Conservation (phyloP, 2,329 filamentous ascomycete genomes). For the Fusarium sp. region DNA sequence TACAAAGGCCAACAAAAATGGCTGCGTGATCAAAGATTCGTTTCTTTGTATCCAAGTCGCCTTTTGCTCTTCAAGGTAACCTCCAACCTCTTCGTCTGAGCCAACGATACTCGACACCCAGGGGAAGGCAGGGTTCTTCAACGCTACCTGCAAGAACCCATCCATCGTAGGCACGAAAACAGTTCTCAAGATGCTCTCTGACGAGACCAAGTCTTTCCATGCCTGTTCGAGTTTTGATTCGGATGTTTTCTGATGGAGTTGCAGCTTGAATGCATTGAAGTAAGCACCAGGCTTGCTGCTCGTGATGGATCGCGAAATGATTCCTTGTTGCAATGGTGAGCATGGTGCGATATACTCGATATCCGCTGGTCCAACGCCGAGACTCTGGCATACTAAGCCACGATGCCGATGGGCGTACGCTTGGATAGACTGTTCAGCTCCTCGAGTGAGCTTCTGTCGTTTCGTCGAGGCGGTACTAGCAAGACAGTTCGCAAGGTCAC, state of each 20-base stretch:
- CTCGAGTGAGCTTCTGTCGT: conserved; percentile 50
- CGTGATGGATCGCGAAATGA: conserved; percentile 76
- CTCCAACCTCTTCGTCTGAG: conserved; percentile 47
- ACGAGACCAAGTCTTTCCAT: conserved; percentile 65
- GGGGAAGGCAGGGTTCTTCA: conserved; percentile 55
- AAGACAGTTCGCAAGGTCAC: conserved; percentile 58
- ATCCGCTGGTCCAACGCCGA: conserved; percentile 62
- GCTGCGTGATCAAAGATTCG: conserved; percentile 32
- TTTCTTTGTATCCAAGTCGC: conserved; percentile 67
- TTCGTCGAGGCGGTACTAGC: conserved; percentile 21
- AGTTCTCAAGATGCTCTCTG: conserved; percentile 75
- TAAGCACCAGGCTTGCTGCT: conserved; percentile 70
- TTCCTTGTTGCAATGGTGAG: conserved; percentile 86
- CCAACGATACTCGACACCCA: conserved; percentile 57
- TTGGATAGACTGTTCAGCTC: conserved; percentile 69
- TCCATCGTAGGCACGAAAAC: conserved; percentile 78
- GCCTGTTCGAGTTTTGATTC: conserved; percentile 61
- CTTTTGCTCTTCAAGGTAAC: conserved; percentile 52
- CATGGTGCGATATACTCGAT: conserved; percentile 84
- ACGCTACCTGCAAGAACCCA: conserved; percentile 79
- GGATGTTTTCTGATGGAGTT: conserved; percentile 60
- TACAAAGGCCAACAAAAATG: conserved; percentile 53
- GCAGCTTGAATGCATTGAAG: conserved; percentile 79
- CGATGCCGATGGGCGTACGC: conserved; percentile 73
- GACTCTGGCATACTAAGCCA: conserved; percentile 60